These are phyloP conservation scores for Coniochaeta prunicola DNA, from an alignment of 2,329 filamentous ascomycete species.

Conservation along the genomic window DNA sequence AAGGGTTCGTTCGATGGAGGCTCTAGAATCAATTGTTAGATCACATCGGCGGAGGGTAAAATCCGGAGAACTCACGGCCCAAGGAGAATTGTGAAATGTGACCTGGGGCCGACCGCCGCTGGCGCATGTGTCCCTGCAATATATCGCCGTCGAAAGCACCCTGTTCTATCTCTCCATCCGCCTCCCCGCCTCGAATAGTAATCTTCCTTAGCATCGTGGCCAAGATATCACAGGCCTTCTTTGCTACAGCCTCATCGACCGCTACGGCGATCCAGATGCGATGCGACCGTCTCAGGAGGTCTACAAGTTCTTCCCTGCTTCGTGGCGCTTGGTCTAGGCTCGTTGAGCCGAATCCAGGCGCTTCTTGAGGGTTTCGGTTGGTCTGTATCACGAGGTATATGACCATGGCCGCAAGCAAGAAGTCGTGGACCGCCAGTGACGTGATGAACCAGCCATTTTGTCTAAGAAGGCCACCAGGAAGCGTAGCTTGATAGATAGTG, in stretches of 20 bases:
- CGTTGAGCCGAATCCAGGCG: constrained; percentile 22
- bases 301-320: constrained; percentile 30
- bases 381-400: constrained; percentile 45
- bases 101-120: background rate
- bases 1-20: background rate
- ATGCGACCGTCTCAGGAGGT: constrained; percentile 33
- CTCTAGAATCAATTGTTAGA: background rate
- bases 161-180: background rate
- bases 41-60: background rate
- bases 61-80: background rate
- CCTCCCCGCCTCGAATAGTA: background rate
- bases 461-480: constrained; percentile 45
- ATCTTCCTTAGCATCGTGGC: constrained; percentile 31
- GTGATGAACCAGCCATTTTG: constrained; percentile 50
- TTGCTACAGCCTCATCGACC: constrained; percentile 27
- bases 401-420: constrained; percentile 53
- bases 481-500: constrained; percentile 37
- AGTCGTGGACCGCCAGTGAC: constrained; percentile 52
- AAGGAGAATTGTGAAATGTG: background rate
- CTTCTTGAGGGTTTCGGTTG: background rate
- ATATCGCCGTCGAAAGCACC: background rate
- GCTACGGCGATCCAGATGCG: constrained; percentile 36
- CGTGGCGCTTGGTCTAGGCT: constrained; percentile 20
- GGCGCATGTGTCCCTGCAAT: background rate
- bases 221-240: constrained; percentile 38